Evolutionary conservation across 2,329 filamentous ascomycete species (phyloP), one percentile per base, ranked within the genome.

Genomic region (Bertia moriformis): DNA sequence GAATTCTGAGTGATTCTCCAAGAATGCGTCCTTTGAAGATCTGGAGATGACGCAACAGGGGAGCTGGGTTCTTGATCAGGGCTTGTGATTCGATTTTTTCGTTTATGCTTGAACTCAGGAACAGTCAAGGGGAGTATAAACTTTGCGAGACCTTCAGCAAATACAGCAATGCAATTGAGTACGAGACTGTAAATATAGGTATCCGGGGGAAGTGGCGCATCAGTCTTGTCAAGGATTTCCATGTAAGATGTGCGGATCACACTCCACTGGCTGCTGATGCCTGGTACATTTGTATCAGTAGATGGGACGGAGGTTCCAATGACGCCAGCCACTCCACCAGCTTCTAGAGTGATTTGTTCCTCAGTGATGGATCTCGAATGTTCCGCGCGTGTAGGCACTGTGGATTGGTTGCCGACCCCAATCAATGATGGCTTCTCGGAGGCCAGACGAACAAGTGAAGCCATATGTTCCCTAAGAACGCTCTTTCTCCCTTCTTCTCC

Each of bases 131-230:
- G 91, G 13, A 98, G 68, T 37, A 96, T 82, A 47, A 94, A 93
- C 54, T 89, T 94, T 19, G 89, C 91, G 14, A 98, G 66, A 2
- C 85, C 87, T 51, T 98, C 91, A 0, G 89, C 93, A 38, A 98
- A 72, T 1, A 79, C 86, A 35, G 83, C 89, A 43, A 98, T 81
- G 51, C 89, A 96, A 2, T 84, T 82, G 32, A 98, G 62, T 1
- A 89, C 83, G 37, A 98, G 66, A 44, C 83, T 86, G 59, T 95
- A 96, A 4, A 94, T 71, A 51, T 98, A 98, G 0, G 91, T 94
- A 44, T 95, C 89, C 0, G 91, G 91, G 17, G 93, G 73, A 1
- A 65, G 49, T 3, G 89, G 87, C 1, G 89, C 72, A 37, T 94
- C 88, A 0, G 77, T 73, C 56, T 96, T 98, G 60, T 98, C 91